Percentiles rank a stretch among this genome's conserved stretches.
phyloP scores from a whole-genome alignment of 176 grass and related monocot genomes.

The Eleusine indica region DNA sequence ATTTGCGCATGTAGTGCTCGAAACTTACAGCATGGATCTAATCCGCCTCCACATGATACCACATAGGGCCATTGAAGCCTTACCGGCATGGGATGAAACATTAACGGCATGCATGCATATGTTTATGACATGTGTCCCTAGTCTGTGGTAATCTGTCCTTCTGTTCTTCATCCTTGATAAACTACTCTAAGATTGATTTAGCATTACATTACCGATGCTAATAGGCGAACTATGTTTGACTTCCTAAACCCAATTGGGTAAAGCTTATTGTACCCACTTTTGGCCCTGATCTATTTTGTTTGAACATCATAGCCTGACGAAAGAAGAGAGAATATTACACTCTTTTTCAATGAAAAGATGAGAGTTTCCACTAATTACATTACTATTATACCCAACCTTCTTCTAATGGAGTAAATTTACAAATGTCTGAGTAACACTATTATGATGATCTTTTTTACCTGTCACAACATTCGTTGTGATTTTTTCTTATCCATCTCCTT shows the following conservation, averaged over 20 bases:
- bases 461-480: not conserved
- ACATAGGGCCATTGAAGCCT: not conserved
- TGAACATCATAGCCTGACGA: not conserved
- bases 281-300: not conserved
- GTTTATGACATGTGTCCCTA: constrained; percentile 12
- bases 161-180: not conserved
- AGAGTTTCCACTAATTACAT: not conserved
- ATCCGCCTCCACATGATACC: not conserved
- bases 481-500: not conserved
- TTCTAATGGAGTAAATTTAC: not conserved
- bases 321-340: not conserved
- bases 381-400: not conserved
- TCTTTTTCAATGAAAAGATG: not conserved
- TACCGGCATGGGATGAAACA: not conserved
- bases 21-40: not conserved
- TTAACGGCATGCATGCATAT: not conserved
- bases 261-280: not conserved
- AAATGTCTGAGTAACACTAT: not conserved
- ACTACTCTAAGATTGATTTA: constrained; percentile 15
- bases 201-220: not conserved
- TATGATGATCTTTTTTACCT: not conserved
- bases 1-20: not conserved
- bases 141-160: not conserved
- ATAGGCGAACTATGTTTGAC: not conserved
- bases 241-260: not conserved